A percentile compares a stretch with the other conserved stretches of the same genome.
Evolutionary conservation across 1,284 basidiomycete genomes (phyloP).

Genomic region (Cyathus olla): DNA sequence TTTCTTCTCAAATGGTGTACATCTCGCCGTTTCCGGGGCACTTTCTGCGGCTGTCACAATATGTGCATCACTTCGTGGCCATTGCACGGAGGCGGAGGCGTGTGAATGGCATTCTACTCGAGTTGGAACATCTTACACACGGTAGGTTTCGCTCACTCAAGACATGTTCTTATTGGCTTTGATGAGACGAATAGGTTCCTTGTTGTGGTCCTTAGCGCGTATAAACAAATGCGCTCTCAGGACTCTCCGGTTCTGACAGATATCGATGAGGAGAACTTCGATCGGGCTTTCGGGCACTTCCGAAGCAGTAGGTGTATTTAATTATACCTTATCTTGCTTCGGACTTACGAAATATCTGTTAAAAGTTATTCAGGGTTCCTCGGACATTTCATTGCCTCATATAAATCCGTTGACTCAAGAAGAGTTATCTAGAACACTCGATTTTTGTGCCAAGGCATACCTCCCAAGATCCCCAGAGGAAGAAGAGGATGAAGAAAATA

Average conservation of each 20-base stretch:
- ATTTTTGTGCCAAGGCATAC: too few relatives aligned
- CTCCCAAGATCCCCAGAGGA: too few relatives aligned
- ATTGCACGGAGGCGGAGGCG: slow-evolving; percentile 49
- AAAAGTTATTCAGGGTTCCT: too few relatives aligned
- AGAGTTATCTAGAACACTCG: too few relatives aligned
- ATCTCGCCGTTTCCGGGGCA: slow-evolving; percentile 56
- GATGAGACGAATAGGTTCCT: slow-evolving; percentile 51
- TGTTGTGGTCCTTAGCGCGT: slow-evolving; percentile 70
- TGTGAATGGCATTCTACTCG: slow-evolving; percentile 51
- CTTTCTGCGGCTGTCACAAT: slow-evolving; percentile 57
- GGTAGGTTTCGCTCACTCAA: slow-evolving; percentile 10
- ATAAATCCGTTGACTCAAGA: too few relatives aligned
- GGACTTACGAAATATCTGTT: too few relatives aligned
- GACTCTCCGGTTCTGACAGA: slow-evolving; percentile 56
- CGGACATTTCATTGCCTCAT: too few relatives aligned
- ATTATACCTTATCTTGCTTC: too few relatives aligned
- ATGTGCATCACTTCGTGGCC: slow-evolving; percentile 51
- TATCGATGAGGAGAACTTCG: slow-evolving; percentile 65
- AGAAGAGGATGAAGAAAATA: too few relatives aligned
- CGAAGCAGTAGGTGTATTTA: slow-evolving; percentile 53
- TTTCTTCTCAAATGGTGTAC: slow-evolving; percentile 63
- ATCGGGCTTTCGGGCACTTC: slow-evolving; percentile 64
- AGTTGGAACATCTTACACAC: slow-evolving; percentile 52
- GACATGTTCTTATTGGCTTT: not conserved
- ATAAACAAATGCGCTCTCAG: slow-evolving; percentile 68